Evolutionary conservation across 1,284 basidiomycete species (phyloP).

Genomic region (Blastosporella zonata): DNA sequence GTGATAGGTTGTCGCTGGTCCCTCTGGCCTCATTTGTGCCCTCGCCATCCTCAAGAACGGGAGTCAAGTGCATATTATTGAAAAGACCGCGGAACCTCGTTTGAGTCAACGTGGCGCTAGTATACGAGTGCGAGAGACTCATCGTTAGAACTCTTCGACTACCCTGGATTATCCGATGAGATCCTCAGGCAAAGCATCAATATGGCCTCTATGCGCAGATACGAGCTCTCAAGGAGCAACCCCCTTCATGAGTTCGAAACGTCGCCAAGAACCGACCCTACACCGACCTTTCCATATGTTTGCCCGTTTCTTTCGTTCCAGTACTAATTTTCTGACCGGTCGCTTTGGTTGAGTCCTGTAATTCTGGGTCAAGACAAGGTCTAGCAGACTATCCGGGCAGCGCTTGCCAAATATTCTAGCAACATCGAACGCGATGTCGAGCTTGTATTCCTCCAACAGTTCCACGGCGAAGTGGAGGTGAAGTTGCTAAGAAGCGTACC

Average conservation of each 20-base stretch:
- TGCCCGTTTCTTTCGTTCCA: conserved; percentile 13
- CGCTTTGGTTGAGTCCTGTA: conserved; percentile 25
- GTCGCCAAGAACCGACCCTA: conserved; percentile 26
- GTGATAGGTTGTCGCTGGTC: conserved; percentile 33
- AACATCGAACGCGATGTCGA: conserved; percentile 36
- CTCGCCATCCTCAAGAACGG: conserved; percentile 33
- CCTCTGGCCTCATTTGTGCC: conserved; percentile 36
- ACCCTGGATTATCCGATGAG: conserved; percentile 27
- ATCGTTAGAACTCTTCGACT: conserved; percentile 27
- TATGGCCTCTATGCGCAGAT: conserved; percentile 38
- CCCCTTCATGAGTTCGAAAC: conserved; percentile 27
- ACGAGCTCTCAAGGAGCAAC: conserved; percentile 27
- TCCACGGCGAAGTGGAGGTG: conserved; percentile 29
- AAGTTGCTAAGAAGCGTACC: conserved; percentile 26
- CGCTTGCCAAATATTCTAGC: conserved; percentile 29
- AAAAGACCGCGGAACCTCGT: conserved; percentile 30
- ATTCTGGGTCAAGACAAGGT: conserved; percentile 36
- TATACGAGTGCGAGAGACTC: conserved; percentile 27
- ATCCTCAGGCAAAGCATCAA: conserved; percentile 42
- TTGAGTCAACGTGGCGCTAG: conserved; percentile 30
- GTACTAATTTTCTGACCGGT: not conserved
- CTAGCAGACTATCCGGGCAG: conserved; percentile 33
- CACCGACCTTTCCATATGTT: conserved; percentile 20
- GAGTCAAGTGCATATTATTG: conserved; percentile 37
- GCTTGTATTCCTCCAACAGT: conserved; percentile 33